Percentiles rank a stretch among this genome's conserved stretches.
Evolutionary conservation across 495 filamentous ascomycete species (phyloP).

Genomic region (Neurospora sp.): DNA sequence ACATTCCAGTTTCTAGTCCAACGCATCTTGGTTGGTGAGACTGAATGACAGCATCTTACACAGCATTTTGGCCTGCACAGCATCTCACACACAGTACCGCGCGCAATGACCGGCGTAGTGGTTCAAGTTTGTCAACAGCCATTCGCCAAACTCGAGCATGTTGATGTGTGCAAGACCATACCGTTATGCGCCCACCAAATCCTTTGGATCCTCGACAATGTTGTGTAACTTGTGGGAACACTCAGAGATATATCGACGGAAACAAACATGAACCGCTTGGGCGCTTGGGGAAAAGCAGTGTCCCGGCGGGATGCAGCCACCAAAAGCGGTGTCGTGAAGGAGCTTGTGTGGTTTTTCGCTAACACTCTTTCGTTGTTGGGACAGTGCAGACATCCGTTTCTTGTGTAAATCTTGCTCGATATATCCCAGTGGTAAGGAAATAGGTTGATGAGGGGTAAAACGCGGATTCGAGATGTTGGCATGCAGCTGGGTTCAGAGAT

Average conservation of each 20-base stretch:
- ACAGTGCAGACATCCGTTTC: not conserved
- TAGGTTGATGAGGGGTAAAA: not conserved
- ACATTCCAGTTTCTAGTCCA: not conserved
- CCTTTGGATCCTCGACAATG: not conserved
- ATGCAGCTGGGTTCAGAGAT: not conserved
- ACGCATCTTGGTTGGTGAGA: not conserved
- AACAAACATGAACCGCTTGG: not conserved
- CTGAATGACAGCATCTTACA: not conserved
- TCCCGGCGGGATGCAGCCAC: not conserved
- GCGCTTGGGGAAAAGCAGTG: not conserved
- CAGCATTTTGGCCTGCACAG: not conserved
- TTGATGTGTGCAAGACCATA: not conserved
- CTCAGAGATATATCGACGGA: not conserved
- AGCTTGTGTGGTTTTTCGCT: not conserved
- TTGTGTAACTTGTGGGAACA: not conserved
- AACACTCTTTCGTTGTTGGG: not conserved
- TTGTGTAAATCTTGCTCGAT: not conserved
- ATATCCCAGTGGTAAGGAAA: not conserved
- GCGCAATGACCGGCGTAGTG: not conserved
- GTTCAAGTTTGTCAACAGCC: not conserved
- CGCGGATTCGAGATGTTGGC: not conserved
- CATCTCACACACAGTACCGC: not conserved
- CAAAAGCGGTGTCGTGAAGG: not conserved
- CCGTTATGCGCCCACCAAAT: not conserved
- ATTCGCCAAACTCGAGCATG: not conserved